Evolutionary conservation across 169 alveolate species (phyloP), one percentile per base, ranked within the genome.

Genomic region (Plasmodium yoelii): DNA sequence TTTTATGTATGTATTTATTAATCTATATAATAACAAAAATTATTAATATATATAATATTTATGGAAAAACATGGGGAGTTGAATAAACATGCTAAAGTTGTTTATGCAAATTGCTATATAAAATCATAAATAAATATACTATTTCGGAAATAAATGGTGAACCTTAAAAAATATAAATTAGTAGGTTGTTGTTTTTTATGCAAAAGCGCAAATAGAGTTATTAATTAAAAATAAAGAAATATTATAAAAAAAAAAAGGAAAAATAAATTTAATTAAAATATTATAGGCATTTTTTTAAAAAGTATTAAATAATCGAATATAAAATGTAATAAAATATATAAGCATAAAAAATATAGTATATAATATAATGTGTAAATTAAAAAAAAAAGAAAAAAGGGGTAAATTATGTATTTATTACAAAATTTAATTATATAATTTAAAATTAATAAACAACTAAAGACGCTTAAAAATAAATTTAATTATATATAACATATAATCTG

Each of bases 331-430:
- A 56, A 72, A 72, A 18, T 28, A 15, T 42, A 55, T 24, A 69
- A 46, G 42, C 42, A 34, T 34, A 69, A 69, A 42, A 24, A 56
- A 72, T 12, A 60, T 22, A 72, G 56, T 18, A 72, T n/a, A 46
- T 34, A 13, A 53, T 53, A 60, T 19, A 15, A 61, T 12, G 59
- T 22, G 26, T 46, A 39, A 26, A 28, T 28, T n/a, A 63, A 24
- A 60, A 42, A 56, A 70, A 39, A 68, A 51, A 46, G 22, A 63
- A 73, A 70, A 42, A n/a, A 71, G 56, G 70, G 49, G 72, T 46
- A 61, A 73, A 56, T 56, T 28, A 39, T 73, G 87, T 73, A 73
- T 73, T 73, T 70, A 56, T 73, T 57, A 57, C 60, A 39, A 57
- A 73, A 15, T 24, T 73, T 70, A 49, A 56, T 55, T 73, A 39